phyloP scores from a whole-genome alignment of 345 rosid genomes.

The Boechera stricta region DNA sequence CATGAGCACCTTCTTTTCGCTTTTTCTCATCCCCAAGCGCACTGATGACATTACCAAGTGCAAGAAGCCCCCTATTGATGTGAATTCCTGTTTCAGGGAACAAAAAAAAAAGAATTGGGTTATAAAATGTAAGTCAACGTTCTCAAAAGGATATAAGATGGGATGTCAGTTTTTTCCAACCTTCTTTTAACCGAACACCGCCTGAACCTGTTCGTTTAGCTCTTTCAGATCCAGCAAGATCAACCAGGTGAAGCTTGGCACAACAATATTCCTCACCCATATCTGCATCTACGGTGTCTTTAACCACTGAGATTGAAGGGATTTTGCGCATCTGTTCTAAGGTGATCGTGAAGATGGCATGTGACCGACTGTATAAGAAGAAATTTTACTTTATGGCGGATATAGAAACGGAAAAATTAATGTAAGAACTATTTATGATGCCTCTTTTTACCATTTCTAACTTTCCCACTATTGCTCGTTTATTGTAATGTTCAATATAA shows the following conservation, averaged over 20 bases:
- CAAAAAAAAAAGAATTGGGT: slow-evolving; percentile 17
- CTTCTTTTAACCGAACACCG: slow-evolving; percentile 81
- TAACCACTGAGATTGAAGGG: slow-evolving; percentile 53
- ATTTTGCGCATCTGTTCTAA: slow-evolving; percentile 73
- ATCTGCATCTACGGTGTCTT: slow-evolving; percentile 54
- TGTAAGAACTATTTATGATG: neutral
- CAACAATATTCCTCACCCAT: slow-evolving; percentile 74
- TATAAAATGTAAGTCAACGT: slow-evolving; percentile 12
- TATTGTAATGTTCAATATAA: neutral
- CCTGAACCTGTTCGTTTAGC: slow-evolving; percentile 90
- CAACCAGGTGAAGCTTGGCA: slow-evolving; percentile 87
- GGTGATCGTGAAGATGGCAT: slow-evolving; percentile 94
- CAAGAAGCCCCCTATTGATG: slow-evolving; percentile 85
- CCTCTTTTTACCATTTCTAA: slow-evolving; percentile 10
- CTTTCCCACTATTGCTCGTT: neutral
- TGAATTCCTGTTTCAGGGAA: slow-evolving; percentile 62
- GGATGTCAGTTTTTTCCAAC: slow-evolving; percentile 46
- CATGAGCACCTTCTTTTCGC: slow-evolving; percentile 82
- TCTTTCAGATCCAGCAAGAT: slow-evolving; percentile 91
- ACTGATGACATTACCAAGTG: slow-evolving; percentile 89
- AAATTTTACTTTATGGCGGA: neutral
- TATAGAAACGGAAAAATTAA: neutral
- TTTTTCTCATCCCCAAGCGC: slow-evolving; percentile 88
- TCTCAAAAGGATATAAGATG: slow-evolving; percentile 22
- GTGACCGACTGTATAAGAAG: slow-evolving; percentile 66